Evolutionary conservation across 139 green algal genomes (phyloP), one percentile per base, ranked within the genome.

Genomic region (Nannochloris sp.): DNA sequence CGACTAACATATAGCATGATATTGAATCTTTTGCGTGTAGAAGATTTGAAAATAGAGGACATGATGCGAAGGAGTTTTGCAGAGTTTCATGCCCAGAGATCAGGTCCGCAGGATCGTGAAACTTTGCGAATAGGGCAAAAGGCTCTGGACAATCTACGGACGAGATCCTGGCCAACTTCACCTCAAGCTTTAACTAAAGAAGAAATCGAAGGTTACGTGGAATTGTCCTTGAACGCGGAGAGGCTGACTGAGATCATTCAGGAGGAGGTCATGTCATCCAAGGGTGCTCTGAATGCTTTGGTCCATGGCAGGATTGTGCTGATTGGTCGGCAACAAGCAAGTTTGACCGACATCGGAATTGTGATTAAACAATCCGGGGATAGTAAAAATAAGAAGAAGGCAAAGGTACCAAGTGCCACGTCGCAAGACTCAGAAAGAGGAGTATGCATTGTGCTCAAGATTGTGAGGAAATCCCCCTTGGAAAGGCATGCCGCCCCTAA

Each of bases 1-100:
- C 78, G 91, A 20, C 84, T 98, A 5, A 96, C 90, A 25, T 98
- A 96, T 85, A 84, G 73, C 69, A 98, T 98, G 92, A 97, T 98
- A 60, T 77, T 97, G 30, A 95, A 92, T 80, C 81, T 98, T 69
- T 79, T 97, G 70, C 60, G 92, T 0, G 85, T 94, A 31, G 88
- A 98, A 68, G 91, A 96, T 70, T 83, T 97, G 26, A 95, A 90
- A 74, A 87, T 97, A 57, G 91, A 98, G 74, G 92, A 97, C 79
- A 96, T 98, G 92, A 62, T 97, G 49, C 87, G 87, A 73, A 77
- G 89, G 36, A 87, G 70, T 33, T 98, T 98, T 79, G 87, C 87
- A 1, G 92, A 98, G 83, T 95, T 94, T 70, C 82, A 90, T 26
- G 84, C 90, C 4, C 90, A 95, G 79, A 68, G 76, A 6, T 61